Evolutionary conservation across 768 basidiomycete genomes (phyloP), one percentile per base, ranked within the genome.

Genomic region (Calocera viscosa): DNA sequence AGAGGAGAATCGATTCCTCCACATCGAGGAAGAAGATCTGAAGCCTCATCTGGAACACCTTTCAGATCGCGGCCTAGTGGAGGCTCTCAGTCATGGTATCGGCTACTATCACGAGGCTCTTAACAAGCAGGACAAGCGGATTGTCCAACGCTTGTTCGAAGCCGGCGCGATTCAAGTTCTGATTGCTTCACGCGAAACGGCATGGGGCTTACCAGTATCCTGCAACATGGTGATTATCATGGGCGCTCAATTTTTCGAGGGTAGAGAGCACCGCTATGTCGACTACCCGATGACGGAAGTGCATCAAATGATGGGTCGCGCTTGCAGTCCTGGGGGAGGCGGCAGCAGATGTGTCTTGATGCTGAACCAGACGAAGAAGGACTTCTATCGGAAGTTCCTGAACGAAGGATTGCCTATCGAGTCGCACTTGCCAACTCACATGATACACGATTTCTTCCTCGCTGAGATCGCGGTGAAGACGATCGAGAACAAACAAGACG

Each of bases 261-360:
- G 95, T 73, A 91, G 93, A 76, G 96, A 99, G 72, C 96, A 98
- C 74, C 90, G 96, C 49, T 99, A 99, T 71, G 82, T 94, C 70
- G 96, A 98, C 76, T 97, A 98, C 74, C 94, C 95, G 2, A 93
- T 99, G 67, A 95, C 95, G 83, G 95, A 98, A 72, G 90, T 99
- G 5, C 83, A 98, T 1, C 96, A 98, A 74, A 98, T 99, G 95
- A 95, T 98, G 87, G 96, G 95, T 47, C 85, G 87, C n/a, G 96
- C 96, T 0, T 97, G 94, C 75, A 87, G 94, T 17, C 95, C 96
- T 7, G 85, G 92, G 71, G 96, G 98, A 71, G 86, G 89, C 1
- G 86, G 88, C 67, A 94, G 91, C 71, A 89, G 93, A 16, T 98
- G 95, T 72, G 89, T 99, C 1, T 79, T 97, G 39, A 97, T 99